Evolutionary conservation across 2,329 filamentous ascomycete species (phyloP), one percentile per base, ranked within the genome.

Genomic region (Epichloe aotearoae): DNA sequence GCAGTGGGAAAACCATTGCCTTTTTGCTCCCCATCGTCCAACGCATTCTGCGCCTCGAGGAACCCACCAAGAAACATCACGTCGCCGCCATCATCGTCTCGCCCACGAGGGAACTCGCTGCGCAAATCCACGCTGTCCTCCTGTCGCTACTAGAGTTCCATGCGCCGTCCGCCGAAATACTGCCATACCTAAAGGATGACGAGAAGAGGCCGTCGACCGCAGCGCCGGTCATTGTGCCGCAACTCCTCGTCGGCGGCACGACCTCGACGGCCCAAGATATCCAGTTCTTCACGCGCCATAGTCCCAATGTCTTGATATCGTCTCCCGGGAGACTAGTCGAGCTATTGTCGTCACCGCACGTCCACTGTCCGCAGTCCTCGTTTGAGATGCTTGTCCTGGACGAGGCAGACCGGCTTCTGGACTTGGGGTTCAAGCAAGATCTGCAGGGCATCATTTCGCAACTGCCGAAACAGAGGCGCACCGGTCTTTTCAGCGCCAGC

Each of bases 331-430:
- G 93, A 45, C 77, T 98, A 2, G 78, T 95, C 5, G 90, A 96
- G 62, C 77, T 98, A 1, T 74, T 98, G 4, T 82, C 84, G 0
- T 95, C 88, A 1, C 86, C 83, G 1, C 85, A 95, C 61, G 89
- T 95, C 14, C 87, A 94, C 64, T 90, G 87, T 59, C 83, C 88
- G 0, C 85, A 91, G 54, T 89, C 87, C 1, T 87, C 87, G 0
- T 97, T 98, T 58, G 91, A 98, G 64, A 81, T 88, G 47, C 78
- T 98, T 11, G 86, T 98, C 3, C 76, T 98, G 37, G 93, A 98
- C 62, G 93, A 98, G 70, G 93, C 91, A 47, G 93, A 98, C 66
- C 79, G 93, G 53, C 72, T 98, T 26, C 74, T 98, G 11, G 93
- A 98, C 67, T 76, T 97, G 20, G 93, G 94, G 5, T 97, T 98